phyloP scores from a whole-genome alignment of 2,329 filamentous ascomycete species.

The Diplodia corticola region DNA sequence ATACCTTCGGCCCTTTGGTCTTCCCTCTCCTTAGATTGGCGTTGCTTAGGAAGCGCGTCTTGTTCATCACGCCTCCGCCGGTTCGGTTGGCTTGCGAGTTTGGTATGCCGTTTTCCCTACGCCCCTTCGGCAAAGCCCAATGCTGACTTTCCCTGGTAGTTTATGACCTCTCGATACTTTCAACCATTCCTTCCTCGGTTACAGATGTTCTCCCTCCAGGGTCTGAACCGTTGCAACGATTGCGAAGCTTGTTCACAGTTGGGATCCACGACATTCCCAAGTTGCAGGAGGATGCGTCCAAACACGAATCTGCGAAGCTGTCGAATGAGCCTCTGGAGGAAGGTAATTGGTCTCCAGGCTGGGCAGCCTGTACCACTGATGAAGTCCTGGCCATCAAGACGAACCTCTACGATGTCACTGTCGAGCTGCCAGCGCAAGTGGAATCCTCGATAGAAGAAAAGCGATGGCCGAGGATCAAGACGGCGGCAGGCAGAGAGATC shows the following conservation, averaged over 20 bases:
- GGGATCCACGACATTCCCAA: slow-evolving; percentile 90
- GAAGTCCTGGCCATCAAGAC: slow-evolving; percentile 86
- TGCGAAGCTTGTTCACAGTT: slow-evolving; percentile 85
- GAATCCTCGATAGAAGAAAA: slow-evolving; percentile 32
- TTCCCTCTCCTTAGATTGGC: slow-evolving; percentile 90
- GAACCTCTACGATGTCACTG: slow-evolving; percentile 83
- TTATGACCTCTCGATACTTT: slow-evolving; percentile 90
- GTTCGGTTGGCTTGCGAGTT: slow-evolving; percentile 86
- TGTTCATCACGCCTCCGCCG: slow-evolving; percentile 83
- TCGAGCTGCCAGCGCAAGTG: slow-evolving; percentile 61
- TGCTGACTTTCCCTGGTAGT: slow-evolving; percentile 54
- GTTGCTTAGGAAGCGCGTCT: slow-evolving; percentile 79
- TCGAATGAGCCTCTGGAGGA: slow-evolving; percentile 39
- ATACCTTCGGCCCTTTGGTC: slow-evolving; percentile 84
- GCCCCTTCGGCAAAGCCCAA: no score
- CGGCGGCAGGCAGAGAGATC: slow-evolving; percentile 61
- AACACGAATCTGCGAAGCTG: slow-evolving; percentile 41
- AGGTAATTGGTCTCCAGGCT: slow-evolving; percentile 58
- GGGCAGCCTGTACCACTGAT: slow-evolving; percentile 95
- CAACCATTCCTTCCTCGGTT: slow-evolving; percentile 78
- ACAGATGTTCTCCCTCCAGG: slow-evolving; percentile 66
- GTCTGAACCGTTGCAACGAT: slow-evolving; percentile 61
- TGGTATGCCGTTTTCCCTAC: slow-evolving; percentile 56
- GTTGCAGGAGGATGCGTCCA: slow-evolving; percentile 59
- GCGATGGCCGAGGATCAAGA: slow-evolving; percentile 76